These are phyloP conservation scores for Thelephora terrestris DNA, from an alignment of 1,284 basidiomycete genomes.

Conservation along the genomic window DNA sequence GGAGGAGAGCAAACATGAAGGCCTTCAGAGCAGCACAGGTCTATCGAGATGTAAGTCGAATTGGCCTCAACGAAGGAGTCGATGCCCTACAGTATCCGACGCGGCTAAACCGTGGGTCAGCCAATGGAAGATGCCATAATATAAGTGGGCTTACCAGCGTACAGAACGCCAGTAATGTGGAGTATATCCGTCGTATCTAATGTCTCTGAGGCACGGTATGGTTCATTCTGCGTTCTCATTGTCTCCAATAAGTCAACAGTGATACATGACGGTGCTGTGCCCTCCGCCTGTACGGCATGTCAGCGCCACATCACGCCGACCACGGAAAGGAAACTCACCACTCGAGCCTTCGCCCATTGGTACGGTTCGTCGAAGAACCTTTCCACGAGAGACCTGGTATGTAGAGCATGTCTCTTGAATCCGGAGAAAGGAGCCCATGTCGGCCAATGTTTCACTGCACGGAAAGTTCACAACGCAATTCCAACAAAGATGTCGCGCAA, in stretches of 20 bases:
- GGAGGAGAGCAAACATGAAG: constrained; percentile 4
- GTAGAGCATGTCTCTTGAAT: constrained; percentile 12
- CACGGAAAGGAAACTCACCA: constrained; percentile 9
- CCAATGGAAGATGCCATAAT: not conserved
- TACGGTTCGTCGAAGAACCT: constrained; percentile 16
- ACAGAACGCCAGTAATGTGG: constrained; percentile 14
- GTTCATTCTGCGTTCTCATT: constrained; percentile 2
- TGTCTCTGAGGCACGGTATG: constrained; percentile 8
- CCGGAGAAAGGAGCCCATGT: not conserved
- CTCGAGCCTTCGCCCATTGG: constrained; percentile 15
- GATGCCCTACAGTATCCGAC: not conserved
- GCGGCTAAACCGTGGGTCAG: not conserved
- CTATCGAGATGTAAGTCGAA: not conserved
- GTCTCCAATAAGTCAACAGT: constrained; percentile 13
- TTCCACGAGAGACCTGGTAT: constrained; percentile 10
- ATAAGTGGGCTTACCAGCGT: constrained; percentile 10
- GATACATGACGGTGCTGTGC: constrained; percentile 16
- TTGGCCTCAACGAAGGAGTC: not conserved
- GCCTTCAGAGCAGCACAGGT: not conserved
- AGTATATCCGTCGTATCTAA: constrained; percentile 16
- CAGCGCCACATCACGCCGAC: not conserved
- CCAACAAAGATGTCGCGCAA: too few relatives aligned
- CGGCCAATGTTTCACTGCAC: constrained; percentile 5
- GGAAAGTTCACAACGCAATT: too few relatives aligned
- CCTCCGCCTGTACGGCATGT: constrained; percentile 10